phyloP scores from a whole-genome alignment of 345 rosid genomes.

The Eucalyptus sp. region DNA sequence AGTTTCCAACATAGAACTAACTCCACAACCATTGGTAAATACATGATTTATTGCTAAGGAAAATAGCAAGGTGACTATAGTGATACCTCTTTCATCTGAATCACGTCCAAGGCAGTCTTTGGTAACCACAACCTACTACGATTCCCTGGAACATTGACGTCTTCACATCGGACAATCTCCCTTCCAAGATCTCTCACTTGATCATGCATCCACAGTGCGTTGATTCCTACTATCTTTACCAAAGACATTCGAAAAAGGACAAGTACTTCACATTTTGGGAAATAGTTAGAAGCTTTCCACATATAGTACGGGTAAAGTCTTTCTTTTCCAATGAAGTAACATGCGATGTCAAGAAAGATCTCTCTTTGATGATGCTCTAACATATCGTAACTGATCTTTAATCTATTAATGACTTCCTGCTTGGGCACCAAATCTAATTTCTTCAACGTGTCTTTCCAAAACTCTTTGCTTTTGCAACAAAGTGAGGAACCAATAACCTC shows the following conservation, averaged over 20 bases:
- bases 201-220: not conserved
- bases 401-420: not conserved
- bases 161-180: not conserved
- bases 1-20: not conserved
- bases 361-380: not conserved
- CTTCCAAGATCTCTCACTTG: not conserved
- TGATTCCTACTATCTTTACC: not conserved
- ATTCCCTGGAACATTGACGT: not conserved
- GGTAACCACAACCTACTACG: not conserved
- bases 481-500: not conserved
- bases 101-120: not conserved
- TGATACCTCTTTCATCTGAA: too few relatives aligned
- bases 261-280: not conserved
- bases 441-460: not conserved
- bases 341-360: not conserved
- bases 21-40: not conserved
- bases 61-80: not conserved
- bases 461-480: not conserved
- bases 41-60: too few relatives aligned
- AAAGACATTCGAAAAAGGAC: not conserved
- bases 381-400: not conserved
- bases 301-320: not conserved
- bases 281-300: not conserved
- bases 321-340: not conserved
- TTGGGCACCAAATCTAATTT: not conserved